Percentiles rank a stretch among this genome's conserved stretches.
phyloP scores from a whole-genome alignment of 2,329 filamentous ascomycete species.

The Fusarium tjaetaba region DNA sequence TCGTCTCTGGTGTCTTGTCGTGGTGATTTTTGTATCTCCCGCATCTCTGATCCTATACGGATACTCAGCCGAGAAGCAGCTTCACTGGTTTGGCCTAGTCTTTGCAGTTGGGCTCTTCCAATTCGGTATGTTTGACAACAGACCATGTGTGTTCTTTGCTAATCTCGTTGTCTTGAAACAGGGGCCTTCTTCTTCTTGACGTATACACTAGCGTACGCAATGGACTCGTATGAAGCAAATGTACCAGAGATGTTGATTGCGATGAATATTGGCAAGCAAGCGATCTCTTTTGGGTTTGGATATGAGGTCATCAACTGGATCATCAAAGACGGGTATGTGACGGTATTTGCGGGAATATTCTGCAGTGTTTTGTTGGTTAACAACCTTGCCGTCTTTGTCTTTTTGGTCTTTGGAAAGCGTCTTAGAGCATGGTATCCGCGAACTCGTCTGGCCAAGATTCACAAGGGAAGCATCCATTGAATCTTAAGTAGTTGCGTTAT shows the following conservation, averaged over 20 bases:
- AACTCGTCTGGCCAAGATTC: background rate
- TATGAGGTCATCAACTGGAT: background rate
- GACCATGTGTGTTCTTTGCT: fast-evolving
- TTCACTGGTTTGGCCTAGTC: background rate
- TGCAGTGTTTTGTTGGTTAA: background rate
- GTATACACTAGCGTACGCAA: background rate
- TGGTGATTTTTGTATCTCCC: background rate
- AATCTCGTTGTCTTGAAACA: background rate
- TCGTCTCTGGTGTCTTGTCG: background rate
- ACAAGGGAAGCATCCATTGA: background rate
- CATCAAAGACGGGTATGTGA: background rate
- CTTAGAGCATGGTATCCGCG: background rate
- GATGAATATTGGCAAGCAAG: background rate
- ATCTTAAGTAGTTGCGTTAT: background rate
- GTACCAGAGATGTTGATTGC: background rate
- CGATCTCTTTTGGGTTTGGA: background rate
- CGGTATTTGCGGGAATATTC: background rate
- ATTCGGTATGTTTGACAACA: background rate
- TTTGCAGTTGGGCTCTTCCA: background rate
- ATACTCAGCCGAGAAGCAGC: background rate
- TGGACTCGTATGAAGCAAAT: background rate
- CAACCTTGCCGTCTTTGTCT: background rate
- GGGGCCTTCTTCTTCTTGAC: background rate
- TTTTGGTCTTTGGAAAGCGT: background rate
- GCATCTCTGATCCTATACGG: background rate